Percentiles rank a stretch among this genome's conserved stretches.
Evolutionary conservation across 2,329 filamentous ascomycete genomes (phyloP).

Genomic region (Mycosphaerella sp.): DNA sequence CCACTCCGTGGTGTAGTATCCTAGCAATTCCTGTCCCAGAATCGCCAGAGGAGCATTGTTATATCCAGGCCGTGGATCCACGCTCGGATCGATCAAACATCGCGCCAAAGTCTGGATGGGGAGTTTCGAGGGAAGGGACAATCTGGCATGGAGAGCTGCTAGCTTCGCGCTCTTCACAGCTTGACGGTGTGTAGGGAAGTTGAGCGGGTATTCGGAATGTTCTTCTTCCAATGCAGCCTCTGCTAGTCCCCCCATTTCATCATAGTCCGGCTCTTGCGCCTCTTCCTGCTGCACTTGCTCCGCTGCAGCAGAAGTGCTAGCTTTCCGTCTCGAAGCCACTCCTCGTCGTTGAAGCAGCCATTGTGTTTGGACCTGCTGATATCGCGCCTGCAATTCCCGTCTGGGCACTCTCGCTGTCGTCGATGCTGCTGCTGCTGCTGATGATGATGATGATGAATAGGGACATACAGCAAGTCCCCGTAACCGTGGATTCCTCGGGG

Average conservation of each 20-base stretch:
- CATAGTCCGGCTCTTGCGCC: slow-evolving; percentile 21
- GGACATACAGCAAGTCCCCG: slow-evolving; percentile 19
- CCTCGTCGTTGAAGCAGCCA: slow-evolving; percentile 16
- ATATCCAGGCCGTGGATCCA: slow-evolving; percentile 70
- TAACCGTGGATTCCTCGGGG: slow-evolving; percentile 44
- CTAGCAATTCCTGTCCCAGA: slow-evolving; percentile 74
- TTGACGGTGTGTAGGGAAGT: slow-evolving; percentile 25
- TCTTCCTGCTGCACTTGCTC: slow-evolving; percentile 12
- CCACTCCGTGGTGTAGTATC: slow-evolving; percentile 83
- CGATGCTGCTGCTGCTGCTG: slow-evolving; percentile 1
- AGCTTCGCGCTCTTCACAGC: slow-evolving; percentile 78
- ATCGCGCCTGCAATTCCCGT: slow-evolving; percentile 17
- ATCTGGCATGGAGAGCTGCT: slow-evolving; percentile 81
- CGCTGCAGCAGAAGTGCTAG: slow-evolving; percentile 27
- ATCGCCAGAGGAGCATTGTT: slow-evolving; percentile 83
- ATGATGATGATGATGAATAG: slow-evolving; percentile 13
- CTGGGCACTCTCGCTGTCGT: slow-evolving; percentile 12
- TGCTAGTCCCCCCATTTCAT: slow-evolving; percentile 11
- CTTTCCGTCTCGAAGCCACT: slow-evolving; percentile 13
- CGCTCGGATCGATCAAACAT: slow-evolving; percentile 76
- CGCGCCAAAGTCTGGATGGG: slow-evolving; percentile 81
- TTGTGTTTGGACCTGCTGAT: slow-evolving; percentile 19
- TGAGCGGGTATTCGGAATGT: slow-evolving; percentile 24
- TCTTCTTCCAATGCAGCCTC: neutral
- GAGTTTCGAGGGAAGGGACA: slow-evolving; percentile 73